Base-by-base conservation (phyloP, 331 rosid genomes). In the Arachis monticola region DNA sequence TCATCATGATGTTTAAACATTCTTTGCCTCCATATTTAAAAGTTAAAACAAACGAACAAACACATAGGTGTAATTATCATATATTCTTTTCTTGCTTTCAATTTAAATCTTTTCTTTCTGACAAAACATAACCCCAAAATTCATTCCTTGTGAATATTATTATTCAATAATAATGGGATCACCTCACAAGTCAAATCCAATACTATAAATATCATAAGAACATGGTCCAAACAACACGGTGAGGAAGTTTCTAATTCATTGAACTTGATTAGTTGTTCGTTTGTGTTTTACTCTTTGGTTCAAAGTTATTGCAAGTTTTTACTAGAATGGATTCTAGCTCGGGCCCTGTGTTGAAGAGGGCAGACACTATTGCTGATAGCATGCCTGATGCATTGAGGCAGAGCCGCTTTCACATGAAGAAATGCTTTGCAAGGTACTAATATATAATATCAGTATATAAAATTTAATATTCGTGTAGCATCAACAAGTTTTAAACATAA, bases 301-400 rank as follows among this genome's bases (percentile, higher is more conserved):
- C 63, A 12, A 51, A 35, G 48, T 69, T 32, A 5, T 55, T 48
- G 56, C 22, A 12, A 11, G 7, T 72, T 38, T 40, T 32, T 3
- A 5, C 5, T 30, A 67, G 64, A 83, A 91, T 93, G 98, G 92
- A 89, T 72, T 84, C 86, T 64, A 14, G 32, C n/a, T 76, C 88
- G 61, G 60, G 6, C 45, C 42, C 84, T 35, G 56, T 61, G 59
- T 77, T 91, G 75, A 87, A 87, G 85, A 83, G 87, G 59, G 69
- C 86, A 8, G 92, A 87, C 79, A 42, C 89, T 31, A 87, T 94
- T 73, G 80, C 95, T 45, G 99, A 94, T 22, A 79, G 60, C 80
- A 84, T 90, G 94, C 91, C 90, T 0, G 87, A 92, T 42, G 97
- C 95, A 22, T 82, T 92, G 80, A 83, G 62, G 80, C 87, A 86